Conservation (phyloP, 352 stramenopile species). For the Phytophthora agathidicida region DNA sequence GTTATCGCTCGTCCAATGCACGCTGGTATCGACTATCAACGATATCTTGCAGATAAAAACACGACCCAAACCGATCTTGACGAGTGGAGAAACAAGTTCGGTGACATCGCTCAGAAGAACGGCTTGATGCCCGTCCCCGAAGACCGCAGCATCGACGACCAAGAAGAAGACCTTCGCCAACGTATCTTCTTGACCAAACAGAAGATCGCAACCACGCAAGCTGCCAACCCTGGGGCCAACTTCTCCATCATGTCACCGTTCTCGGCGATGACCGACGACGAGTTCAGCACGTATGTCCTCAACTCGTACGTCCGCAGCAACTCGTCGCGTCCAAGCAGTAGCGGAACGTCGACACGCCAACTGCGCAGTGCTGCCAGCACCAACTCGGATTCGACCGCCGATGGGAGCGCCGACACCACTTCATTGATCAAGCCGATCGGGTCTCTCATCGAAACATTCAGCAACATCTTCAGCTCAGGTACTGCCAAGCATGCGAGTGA, state of each 20-base stretch:
- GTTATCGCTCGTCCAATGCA: constrained; percentile 41
- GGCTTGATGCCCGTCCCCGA: constrained; percentile 42
- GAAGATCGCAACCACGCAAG: constrained; percentile 36
- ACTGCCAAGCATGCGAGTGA: constrained; percentile 16
- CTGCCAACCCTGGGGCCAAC: constrained; percentile 44
- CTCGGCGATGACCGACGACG: constrained; percentile 41
- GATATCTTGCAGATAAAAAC: constrained; percentile 52
- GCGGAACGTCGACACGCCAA: constrained; percentile 12
- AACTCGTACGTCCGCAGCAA: constrained; percentile 46
- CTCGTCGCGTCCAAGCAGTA: constrained; percentile 15
- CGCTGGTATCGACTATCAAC: constrained; percentile 48
- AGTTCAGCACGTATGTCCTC: constrained; percentile 48
- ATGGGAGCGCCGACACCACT: constrained; percentile 8
- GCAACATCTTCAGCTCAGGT: constrained; percentile 7
- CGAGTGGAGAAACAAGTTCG: constrained; percentile 43
- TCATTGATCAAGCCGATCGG: constrained; percentile 14
- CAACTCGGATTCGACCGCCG: not conserved
- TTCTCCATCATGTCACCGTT: constrained; percentile 70
- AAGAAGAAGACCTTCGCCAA: constrained; percentile 51
- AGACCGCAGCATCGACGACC: constrained; percentile 40
- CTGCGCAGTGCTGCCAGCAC: constrained; percentile 21
- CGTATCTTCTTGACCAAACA: constrained; percentile 60
- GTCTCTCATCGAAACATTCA: constrained; percentile 15
- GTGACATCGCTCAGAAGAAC: constrained; percentile 38
- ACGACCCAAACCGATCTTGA: constrained; percentile 41